A percentile compares a stretch with the other conserved stretches of the same genome.
Evolutionary conservation across 108 stramenopile genomes (phyloP).

Genomic region (Seminavis robusta): DNA sequence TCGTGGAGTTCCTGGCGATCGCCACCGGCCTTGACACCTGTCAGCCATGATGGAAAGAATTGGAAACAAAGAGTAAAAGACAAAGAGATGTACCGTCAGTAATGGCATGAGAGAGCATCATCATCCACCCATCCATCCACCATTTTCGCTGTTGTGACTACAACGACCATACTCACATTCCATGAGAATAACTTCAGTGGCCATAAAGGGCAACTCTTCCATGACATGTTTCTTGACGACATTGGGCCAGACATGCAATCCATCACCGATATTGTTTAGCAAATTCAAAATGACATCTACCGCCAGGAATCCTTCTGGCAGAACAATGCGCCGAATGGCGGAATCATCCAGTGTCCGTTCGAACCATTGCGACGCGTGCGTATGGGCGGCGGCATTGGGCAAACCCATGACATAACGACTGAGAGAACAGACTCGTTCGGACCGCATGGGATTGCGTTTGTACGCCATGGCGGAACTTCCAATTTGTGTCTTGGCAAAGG

Average conservation of each 20-base stretch:
- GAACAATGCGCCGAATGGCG: slow-evolving; percentile 92
- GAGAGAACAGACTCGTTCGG: slow-evolving; percentile 92
- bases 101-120: background rate
- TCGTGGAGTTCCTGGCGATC: slow-evolving; percentile 98
- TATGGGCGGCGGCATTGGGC: slow-evolving; percentile 89
- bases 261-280: slow-evolving; percentile 92
- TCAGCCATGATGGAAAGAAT: slow-evolving; percentile 5
- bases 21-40: slow-evolving; percentile 96
- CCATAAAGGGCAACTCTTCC: slow-evolving; percentile 99
- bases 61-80: background rate
- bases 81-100: background rate
- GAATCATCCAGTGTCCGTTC: slow-evolving; percentile 99
- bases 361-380: slow-evolving; percentile 97
- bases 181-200: slow-evolving; percentile 99
- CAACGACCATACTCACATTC: slow-evolving; percentile 70
- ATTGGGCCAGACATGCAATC: slow-evolving; percentile 97
- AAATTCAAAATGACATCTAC: slow-evolving; percentile 93
- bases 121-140: background rate
- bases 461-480: slow-evolving; percentile 98
- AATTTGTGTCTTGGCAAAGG: slow-evolving; percentile 93
- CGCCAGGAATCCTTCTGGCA: slow-evolving; percentile 97
- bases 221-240: slow-evolving; percentile 92
- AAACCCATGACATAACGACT: slow-evolving; percentile 94
- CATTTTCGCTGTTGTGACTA: background rate
- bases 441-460: slow-evolving; percentile 97